Evolutionary conservation across 495 filamentous ascomycete genomes (phyloP), one percentile per base, ranked within the genome.

Genomic region (Hyphodiscus hymeniophilus): DNA sequence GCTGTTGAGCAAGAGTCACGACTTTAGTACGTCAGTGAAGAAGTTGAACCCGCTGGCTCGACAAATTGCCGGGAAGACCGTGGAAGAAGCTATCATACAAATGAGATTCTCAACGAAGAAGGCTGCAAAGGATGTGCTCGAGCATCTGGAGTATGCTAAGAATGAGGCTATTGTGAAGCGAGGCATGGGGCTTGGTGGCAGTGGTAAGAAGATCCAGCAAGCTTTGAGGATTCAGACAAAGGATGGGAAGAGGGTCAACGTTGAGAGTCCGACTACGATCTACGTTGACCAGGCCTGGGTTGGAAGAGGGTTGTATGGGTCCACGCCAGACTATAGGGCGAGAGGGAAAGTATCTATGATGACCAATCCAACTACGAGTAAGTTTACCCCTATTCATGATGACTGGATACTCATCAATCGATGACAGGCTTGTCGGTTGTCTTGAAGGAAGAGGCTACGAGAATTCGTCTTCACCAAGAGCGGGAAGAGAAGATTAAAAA

Each of bases 101-200:
- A 95, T 98, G 91, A 79, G 82, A 30, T 95, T 89, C 66, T 87
- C 81, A 65, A 85, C 86, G 75, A 98, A 98, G 79, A 90, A 88
- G 73, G 86, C 80, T 40, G 88, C 92, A 10, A 71, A 74, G 60
- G 86, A 94, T 58, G 84, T 96, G 12, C 62, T 74, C 46, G 75
- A 73, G 54, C 85, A 92, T 65, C 71, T 98, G 15, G 73, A 87
- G 61, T 66, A 81, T 43, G 89, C 92, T 6, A 76, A 80, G 49
- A 82, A 91, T 60, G 64, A 76, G 55, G 92, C 92, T 40, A 68
- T 94, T 48, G 84, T 85, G 41, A 72, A 71, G 60, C 71, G 77
- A 41, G 87, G 85, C 34, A 97, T 98, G 92, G 89, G 88, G 10
- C 66, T 94, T n/a, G 81, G 83, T 10, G 46, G 47, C 33, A 61